Percentiles rank a stretch among this genome's conserved stretches.
Evolutionary conservation across 1,284 basidiomycete species (phyloP).

Genomic region (Ganoderma resinaceum): DNA sequence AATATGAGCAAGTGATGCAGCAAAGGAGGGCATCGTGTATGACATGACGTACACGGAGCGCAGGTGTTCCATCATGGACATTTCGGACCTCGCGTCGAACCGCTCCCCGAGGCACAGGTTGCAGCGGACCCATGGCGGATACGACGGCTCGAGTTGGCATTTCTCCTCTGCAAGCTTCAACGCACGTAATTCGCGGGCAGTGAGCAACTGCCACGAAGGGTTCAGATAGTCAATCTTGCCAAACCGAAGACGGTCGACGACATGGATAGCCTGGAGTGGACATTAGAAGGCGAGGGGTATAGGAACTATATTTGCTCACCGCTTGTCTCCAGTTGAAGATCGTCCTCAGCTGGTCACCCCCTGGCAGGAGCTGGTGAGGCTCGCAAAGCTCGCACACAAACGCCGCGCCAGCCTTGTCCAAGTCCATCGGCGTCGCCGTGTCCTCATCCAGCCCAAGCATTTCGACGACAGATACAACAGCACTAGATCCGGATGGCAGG

Average conservation of each 20-base stretch:
- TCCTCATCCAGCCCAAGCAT: not conserved
- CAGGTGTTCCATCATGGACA: not conserved
- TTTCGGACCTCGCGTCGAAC: not conserved
- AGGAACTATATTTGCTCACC: not conserved
- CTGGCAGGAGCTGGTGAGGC: not conserved
- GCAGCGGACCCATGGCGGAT: not conserved
- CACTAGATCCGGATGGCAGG: not conserved
- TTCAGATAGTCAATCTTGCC: not conserved
- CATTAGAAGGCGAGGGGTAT: not conserved
- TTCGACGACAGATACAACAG: not conserved
- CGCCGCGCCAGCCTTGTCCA: not conserved
- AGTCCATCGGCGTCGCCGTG: not conserved
- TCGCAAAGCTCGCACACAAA: not conserved
- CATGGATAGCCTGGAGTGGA: not conserved
- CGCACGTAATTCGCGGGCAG: not conserved
- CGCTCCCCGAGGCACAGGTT: not conserved
- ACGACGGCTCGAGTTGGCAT: not conserved
- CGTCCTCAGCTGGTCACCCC: not conserved
- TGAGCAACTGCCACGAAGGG: not conserved
- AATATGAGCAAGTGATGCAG: not conserved
- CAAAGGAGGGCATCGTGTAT: not conserved
- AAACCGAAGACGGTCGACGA: not conserved
- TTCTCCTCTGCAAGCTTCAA: not conserved
- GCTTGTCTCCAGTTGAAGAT: constrained; percentile 1
- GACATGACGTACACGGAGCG: not conserved